phyloP scores from a whole-genome alignment of 2,329 filamentous ascomycete species.

The Chaetomium sp. region DNA sequence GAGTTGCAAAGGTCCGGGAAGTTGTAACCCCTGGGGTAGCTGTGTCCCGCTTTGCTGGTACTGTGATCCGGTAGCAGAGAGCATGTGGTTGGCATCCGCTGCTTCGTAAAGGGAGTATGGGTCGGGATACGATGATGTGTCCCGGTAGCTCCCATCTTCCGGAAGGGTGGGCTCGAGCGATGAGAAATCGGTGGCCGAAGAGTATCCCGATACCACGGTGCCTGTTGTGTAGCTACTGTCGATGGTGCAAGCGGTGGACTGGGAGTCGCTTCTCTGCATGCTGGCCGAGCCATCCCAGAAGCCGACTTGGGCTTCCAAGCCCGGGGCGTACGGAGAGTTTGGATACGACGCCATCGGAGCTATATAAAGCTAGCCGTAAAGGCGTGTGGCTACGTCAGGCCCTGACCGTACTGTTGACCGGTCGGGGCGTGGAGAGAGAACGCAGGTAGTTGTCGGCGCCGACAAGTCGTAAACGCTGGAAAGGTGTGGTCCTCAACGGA shows the following conservation, averaged over 20 bases:
- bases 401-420: constrained; percentile 25
- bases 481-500: neutral
- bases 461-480: neutral
- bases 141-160: neutral
- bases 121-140: constrained; percentile 4
- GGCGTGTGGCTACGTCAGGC: neutral
- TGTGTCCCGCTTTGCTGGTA: constrained; percentile 11
- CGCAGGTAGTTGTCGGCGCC: too few relatives aligned
- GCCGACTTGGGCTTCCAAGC: constrained; percentile 7
- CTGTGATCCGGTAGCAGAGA: constrained; percentile 23
- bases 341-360: constrained; percentile 8
- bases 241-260: constrained; percentile 21
- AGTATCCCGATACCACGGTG: constrained; percentile 15
- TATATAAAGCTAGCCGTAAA: neutral
- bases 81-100: constrained; percentile 17
- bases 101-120: neutral
- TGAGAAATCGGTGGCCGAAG: constrained; percentile 11
- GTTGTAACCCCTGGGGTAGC: constrained; percentile 13
- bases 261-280: constrained; percentile 27
- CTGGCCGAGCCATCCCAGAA: constrained; percentile 6
- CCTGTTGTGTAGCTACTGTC: constrained; percentile 18
- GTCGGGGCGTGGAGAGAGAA: neutral
- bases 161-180: neutral
- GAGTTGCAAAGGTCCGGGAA: constrained; percentile 5
- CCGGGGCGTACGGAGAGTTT: neutral